Base-by-base conservation (phyloP, 495 filamentous ascomycete genomes). In the Lasiosphaeria miniovina region DNA sequence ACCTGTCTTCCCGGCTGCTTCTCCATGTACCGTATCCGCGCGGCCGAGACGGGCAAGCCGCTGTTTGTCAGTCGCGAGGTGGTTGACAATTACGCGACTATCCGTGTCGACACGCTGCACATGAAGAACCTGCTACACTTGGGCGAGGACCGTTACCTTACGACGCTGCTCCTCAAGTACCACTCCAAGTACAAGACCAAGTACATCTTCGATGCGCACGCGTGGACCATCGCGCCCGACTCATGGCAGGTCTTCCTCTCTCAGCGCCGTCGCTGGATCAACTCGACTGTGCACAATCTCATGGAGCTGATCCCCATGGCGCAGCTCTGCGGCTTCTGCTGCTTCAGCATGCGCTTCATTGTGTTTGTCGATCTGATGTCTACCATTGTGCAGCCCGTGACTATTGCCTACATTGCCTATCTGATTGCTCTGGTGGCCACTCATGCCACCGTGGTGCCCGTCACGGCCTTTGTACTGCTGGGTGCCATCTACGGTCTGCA, bases 201-300 rank as follows among this genome's bases (percentile, higher is more conserved):
- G 81, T 99, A 95, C 69, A 90, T 94, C 68, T 92, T 90, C 80
- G 77, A 80, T 51, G 90, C 93, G 15, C 90, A 97, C 70, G 94
- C 94, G 14, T 96, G 90, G 89, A 99, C 94, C 9, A 89, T 96
- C 62, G 94, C 94, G 11, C 94, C 94, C 1, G 95, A 98, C 65
- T 89, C 86, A 60, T 98, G 91, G 87, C 78, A 81, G 31, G 90
- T 99, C 48, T 96, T 99, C 82, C 79, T 99, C 66, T 99, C 94
- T 9, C 94, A 99, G 73, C 91, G 94, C 76, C 93, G 94, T 74
- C 88, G 94, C 68, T 98, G 94, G 94, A 99, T 99, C 74, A 99
- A 99, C 77, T 97, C 93, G 36, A 99, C 94, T 3, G 89, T 99
- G 24, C 94, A 99, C 80, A 99, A 99, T 72, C 80, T 99, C 62